Evolutionary conservation across 352 stramenopile genomes (phyloP), one percentile per base, ranked within the genome.

Genomic region (Phytophthora melonis): DNA sequence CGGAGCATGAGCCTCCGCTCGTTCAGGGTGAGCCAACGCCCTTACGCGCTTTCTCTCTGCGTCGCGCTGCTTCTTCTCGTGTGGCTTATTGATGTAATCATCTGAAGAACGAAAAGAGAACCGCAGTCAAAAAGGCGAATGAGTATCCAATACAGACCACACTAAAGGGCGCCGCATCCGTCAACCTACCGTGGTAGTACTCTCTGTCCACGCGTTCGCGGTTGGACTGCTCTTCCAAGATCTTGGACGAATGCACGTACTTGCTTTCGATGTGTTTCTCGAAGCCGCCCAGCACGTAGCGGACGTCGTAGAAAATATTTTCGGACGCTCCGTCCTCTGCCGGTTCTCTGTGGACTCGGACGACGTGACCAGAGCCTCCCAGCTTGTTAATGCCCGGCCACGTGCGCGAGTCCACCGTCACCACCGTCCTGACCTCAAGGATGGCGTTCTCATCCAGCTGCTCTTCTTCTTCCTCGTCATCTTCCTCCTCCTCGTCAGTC

Each of bases 311-410:
- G n/a, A 81, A 81, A n/a, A 94, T 66, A 3, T 83, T 66, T 13
- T 80, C 62, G 3, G 58, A 19, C 9, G 71, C 18, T 23, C 66
- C 77, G 5, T 70, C 63, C 8, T 56, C 68, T 8, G 34, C 55
- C 0, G 23, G 57, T 7, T 91, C 84, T 19, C 59, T 58, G 53
- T 90, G 68, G 1, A 94, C 74, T 1, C 70, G 75, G 4, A 71
- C 75, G 41, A 97, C 75, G 34, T 83, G 86, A 3, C 86, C 90
- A 0, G 88, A 77, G 16, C 90, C 90, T 58, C 90, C 90, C 14
- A 79, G 81, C 57, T 97, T 97, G 66, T 97, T 97, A 66, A 97
- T 97, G 0, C 90, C 89, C 5, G 90, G 90, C 90, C 90, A 96
- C 27, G 90, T 97, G 0, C 90, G 87, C 50, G 84, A 81, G 10